Conservation (phyloP, 2,329 filamentous ascomycete species). For the Beauveria australis region DNA sequence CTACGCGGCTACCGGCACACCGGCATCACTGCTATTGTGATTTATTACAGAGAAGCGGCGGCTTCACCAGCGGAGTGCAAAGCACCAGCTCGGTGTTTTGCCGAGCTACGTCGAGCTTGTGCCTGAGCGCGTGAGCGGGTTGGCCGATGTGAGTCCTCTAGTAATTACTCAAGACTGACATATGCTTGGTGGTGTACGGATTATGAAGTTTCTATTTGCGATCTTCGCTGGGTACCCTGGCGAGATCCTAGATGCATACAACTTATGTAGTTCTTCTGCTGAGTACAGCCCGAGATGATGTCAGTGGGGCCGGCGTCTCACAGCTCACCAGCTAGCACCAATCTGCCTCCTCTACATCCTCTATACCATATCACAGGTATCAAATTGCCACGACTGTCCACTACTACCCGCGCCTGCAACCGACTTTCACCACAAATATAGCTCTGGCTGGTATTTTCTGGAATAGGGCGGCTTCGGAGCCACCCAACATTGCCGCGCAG, state of each 20-base stretch:
- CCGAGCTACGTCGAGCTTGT: neutral
- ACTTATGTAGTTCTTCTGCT: neutral
- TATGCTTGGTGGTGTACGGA: neutral
- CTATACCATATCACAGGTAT: neutral
- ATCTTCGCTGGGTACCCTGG: neutral
- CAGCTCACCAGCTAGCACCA: neutral
- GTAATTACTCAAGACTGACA: too few species aligned
- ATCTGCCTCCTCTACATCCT: neutral
- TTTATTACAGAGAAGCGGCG: neutral
- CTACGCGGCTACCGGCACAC: neutral
- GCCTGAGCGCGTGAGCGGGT: neutral
- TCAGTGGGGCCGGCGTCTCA: conserved; percentile 1
- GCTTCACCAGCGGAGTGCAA: neutral
- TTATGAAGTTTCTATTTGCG: neutral
- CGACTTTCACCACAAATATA: conserved; percentile 12
- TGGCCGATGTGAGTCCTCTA: too few species aligned
- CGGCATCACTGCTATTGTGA: neutral
- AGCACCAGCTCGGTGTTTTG: neutral
- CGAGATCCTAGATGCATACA: neutral
- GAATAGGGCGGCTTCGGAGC: conserved; percentile 34
- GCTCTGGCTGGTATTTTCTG: conserved; percentile 44
- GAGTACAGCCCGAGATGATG: neutral
- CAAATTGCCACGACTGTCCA: neutral
- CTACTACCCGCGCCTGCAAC: neutral
- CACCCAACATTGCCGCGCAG: conserved; percentile 25